Conservation (phyloP, 164 flowering plant genomes). For the Berberis vulgaris region DNA sequence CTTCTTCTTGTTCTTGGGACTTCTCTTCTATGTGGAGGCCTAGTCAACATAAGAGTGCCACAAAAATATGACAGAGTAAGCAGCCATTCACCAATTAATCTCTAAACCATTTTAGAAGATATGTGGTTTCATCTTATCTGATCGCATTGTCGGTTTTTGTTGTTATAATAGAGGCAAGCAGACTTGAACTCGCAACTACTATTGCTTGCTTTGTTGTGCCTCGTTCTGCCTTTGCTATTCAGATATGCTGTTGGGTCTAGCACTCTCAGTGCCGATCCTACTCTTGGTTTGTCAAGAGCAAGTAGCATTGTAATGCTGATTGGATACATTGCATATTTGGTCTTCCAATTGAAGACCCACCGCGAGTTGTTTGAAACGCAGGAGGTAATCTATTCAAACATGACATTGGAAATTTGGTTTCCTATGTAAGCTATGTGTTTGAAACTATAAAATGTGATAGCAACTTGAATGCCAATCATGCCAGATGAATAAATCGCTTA, state of each 20-base stretch:
- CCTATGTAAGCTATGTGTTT: too few species aligned
- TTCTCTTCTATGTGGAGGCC: constrained; percentile 82
- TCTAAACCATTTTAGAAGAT: constrained; percentile 5
- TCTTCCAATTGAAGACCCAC: constrained; percentile 82
- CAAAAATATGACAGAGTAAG: constrained; percentile 79
- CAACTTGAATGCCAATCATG: too few species aligned
- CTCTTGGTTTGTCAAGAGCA: constrained; percentile 58
- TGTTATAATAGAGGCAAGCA: constrained; percentile 65
- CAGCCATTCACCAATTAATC: constrained; percentile 25
- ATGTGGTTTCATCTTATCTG: neutral
- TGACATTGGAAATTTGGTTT: too few species aligned
- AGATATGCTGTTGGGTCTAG: constrained; percentile 17
- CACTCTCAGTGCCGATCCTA: constrained; percentile 14
- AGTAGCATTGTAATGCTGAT: constrained; percentile 76
- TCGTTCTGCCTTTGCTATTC: constrained; percentile 62
- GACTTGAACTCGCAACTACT: constrained; percentile 69
- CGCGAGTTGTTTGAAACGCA: constrained; percentile 56
- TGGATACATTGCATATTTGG: constrained; percentile 55
- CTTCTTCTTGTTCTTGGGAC: constrained; percentile 89
- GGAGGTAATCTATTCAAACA: constrained; percentile 27
- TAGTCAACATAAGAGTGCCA: constrained; percentile 44
- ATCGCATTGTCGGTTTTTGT: neutral
- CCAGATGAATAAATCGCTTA: too few species aligned
- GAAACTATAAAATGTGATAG: too few species aligned
- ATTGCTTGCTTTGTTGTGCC: constrained; percentile 64